phyloP scores from a whole-genome alignment of 2,329 filamentous ascomycete genomes.

The Teratosphaeria gauchensis region DNA sequence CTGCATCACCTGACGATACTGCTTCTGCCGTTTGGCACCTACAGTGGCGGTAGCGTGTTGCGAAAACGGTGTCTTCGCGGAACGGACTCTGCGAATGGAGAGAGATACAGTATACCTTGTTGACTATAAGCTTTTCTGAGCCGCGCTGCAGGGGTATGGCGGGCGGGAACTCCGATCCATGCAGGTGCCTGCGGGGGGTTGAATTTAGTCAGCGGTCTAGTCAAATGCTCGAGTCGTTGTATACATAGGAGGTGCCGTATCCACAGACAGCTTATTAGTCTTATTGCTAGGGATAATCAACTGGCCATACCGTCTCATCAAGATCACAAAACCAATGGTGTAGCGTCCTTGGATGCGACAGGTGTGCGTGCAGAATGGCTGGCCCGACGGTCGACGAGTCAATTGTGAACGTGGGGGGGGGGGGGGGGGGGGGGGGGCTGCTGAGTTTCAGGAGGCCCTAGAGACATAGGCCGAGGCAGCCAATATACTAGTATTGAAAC shows the following conservation, averaged over 20 bases:
- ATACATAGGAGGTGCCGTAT: too few relatives aligned
- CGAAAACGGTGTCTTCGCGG: not conserved
- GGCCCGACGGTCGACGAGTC: not conserved
- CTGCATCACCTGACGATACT: conserved; percentile 87
- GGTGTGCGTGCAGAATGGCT: not conserved
- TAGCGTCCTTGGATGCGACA: not conserved
- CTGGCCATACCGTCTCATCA: not conserved
- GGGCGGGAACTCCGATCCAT: not conserved
- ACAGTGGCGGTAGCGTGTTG: conserved; percentile 34
- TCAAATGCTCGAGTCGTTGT: not conserved
- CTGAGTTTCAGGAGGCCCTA: not conserved
- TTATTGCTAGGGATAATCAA: not conserved
- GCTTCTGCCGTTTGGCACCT: conserved; percentile 60
- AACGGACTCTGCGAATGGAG: too few relatives aligned
- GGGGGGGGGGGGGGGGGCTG: too few relatives aligned
- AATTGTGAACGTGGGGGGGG: not conserved
- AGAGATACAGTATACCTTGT: too few relatives aligned
- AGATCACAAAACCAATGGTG: not conserved
- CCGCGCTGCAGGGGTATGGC: not conserved
- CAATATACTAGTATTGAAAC: not conserved
- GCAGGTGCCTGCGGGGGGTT: not conserved
- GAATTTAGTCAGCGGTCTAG: not conserved
- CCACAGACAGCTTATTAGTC: not conserved
- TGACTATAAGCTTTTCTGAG: not conserved
- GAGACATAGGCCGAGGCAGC: not conserved